A percentile compares a stretch with the other conserved stretches of the same genome.
phyloP scores from a whole-genome alignment of 805 yeast genomes.

The Candida nitratophila region DNA sequence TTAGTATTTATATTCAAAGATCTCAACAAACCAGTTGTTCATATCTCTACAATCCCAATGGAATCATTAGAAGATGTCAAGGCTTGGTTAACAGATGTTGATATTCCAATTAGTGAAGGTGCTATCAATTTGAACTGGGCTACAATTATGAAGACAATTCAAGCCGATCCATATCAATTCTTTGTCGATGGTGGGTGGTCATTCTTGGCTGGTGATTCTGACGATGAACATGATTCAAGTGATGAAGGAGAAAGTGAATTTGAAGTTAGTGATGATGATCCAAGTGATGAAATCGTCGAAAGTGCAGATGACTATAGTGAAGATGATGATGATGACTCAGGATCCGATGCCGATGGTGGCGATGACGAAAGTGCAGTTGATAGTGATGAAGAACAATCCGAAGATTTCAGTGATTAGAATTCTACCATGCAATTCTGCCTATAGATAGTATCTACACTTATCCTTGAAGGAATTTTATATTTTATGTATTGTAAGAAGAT shows the following conservation, averaged over 20 bases:
- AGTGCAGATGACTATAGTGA: constrained; percentile 23
- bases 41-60: constrained; percentile 92
- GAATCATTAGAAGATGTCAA: constrained; percentile 86
- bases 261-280: constrained; percentile 58
- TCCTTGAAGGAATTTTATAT: too few species aligned
- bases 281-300: constrained; percentile 43
- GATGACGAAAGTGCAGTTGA: constrained; percentile 21
- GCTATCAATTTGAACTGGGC: constrained; percentile 95
- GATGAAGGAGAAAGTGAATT: constrained; percentile 65
- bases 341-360: constrained; percentile 18
- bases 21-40: constrained; percentile 79
- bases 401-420: constrained; percentile 27
- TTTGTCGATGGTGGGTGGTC: constrained; percentile 95
- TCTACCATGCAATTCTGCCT: too few species aligned
- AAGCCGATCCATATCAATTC: constrained; percentile 89
- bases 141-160: constrained; percentile 89
- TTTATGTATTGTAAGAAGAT: too few species aligned
- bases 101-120: constrained; percentile 90
- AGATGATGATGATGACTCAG: constrained; percentile 17
- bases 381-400: constrained; percentile 20
- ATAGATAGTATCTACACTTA: background rate
- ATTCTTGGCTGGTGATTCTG: constrained; percentile 85
- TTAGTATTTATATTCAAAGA: constrained; percentile 95
- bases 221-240: constrained; percentile 61
- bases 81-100: constrained; percentile 97